These are phyloP conservation scores for Rhizopogon sp. DNA, from an alignment of 768 basidiomycete species.

Conservation along the genomic window DNA sequence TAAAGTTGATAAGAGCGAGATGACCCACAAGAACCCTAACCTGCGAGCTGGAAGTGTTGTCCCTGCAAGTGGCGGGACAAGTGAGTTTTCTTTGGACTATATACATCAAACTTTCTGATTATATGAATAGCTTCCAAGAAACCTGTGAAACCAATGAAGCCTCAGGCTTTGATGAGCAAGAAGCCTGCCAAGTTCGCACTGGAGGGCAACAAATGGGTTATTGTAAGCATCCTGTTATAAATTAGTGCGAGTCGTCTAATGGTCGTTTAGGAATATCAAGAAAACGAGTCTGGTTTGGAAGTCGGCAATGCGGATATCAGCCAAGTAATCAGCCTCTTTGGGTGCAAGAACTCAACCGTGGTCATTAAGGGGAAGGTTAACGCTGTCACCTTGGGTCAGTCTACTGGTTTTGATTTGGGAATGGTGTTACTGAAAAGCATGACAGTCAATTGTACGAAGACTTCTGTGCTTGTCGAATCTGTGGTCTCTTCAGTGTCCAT, in stretches of 20 bases:
- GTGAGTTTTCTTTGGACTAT: constrained; percentile 25
- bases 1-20: constrained; percentile 93
- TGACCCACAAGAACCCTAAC: constrained; percentile 98
- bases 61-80: constrained; percentile 32
- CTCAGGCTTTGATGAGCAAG: constrained; percentile 77
- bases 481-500: constrained; percentile 89
- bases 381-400: constrained; percentile 78
- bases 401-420: not conserved
- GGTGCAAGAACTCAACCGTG: constrained; percentile 82
- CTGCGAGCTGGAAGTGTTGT: constrained; percentile 55
- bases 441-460: constrained; percentile 84
- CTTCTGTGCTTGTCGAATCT: constrained; percentile 82
- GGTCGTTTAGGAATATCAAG: constrained; percentile 77
- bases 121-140: constrained; percentile 42
- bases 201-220: constrained; percentile 91
- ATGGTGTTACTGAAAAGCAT: not conserved
- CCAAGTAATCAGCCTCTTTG: constrained; percentile 86
- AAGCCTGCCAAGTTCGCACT: constrained; percentile 87
- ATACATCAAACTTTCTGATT: not conserved
- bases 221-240: constrained; percentile 47
- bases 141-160: constrained; percentile 81
- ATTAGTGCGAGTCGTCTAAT: not conserved
- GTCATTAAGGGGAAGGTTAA: constrained; percentile 92
- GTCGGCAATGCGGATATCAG: constrained; percentile 74
- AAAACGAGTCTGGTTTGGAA: constrained; percentile 66